Evolutionary conservation across 2,329 filamentous ascomycete species (phyloP).

Genomic region (Botrytis fabae): DNA sequence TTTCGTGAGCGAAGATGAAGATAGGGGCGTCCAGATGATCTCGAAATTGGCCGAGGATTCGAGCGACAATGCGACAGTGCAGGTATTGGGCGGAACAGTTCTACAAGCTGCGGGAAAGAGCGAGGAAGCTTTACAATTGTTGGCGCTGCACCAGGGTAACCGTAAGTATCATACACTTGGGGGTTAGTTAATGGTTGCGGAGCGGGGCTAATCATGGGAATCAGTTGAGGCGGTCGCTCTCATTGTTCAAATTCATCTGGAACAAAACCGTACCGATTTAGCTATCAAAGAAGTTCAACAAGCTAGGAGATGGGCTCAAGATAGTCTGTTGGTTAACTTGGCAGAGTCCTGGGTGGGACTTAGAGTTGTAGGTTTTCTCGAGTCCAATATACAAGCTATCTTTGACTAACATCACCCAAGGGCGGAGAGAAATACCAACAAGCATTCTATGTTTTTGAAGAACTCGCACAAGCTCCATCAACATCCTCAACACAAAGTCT

Average conservation of each 20-base stretch:
- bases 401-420: slow-evolving; percentile 49
- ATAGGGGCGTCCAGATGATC: slow-evolving; percentile 61
- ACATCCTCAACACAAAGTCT: slow-evolving; percentile 75
- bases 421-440: slow-evolving; percentile 96
- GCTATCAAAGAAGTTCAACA: slow-evolving; percentile 85
- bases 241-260: slow-evolving; percentile 87
- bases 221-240: slow-evolving; percentile 76
- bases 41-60: slow-evolving; percentile 67
- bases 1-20: slow-evolving; percentile 58
- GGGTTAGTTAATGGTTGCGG: background rate
- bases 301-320: slow-evolving; percentile 91
- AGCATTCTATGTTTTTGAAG: slow-evolving; percentile 96
- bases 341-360: slow-evolving; percentile 95
- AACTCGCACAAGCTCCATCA: slow-evolving; percentile 83
- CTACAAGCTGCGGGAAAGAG: slow-evolving; percentile 76
- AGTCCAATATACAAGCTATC: slow-evolving; percentile 22
- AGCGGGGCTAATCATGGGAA: slow-evolving; percentile 12
- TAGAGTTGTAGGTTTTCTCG: slow-evolving; percentile 62
- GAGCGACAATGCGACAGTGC: slow-evolving; percentile 75
- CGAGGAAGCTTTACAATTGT: slow-evolving; percentile 79
- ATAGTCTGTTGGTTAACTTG: slow-evolving; percentile 88
- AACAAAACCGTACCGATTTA: slow-evolving; percentile 88
- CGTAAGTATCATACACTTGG: slow-evolving; percentile 53
- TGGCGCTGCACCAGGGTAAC: slow-evolving; percentile 82
- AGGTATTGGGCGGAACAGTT: slow-evolving; percentile 79